Base-by-base conservation (phyloP, 1,284 basidiomycete genomes). In the Ceratobasidium theobromae region DNA sequence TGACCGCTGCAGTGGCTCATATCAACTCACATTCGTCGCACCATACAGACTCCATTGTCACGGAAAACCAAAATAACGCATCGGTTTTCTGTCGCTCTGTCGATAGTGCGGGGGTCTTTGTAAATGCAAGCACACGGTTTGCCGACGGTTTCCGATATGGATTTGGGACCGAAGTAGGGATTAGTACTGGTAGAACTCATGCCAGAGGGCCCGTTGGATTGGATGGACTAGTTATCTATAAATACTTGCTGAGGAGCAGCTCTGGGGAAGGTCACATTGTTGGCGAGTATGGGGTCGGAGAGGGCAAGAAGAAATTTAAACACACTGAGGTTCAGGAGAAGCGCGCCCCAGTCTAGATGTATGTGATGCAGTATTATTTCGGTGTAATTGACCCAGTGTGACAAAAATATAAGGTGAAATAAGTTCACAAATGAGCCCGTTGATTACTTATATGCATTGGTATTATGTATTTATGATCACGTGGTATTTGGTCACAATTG, bases 141-240 rank as follows among this genome's bases (percentile, higher is more conserved):
- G 91, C 95, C 0, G 97, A 99, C 76, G 97, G 97, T 1, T 98
- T 96, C 77, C 79, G 97, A 65, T 99, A 95, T 76, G 97, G 97
- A 0, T 93, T 98, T 70, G 97, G 97, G 0, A 96, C 97, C 1
- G 97, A 99, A 77, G 96, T 99, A 0, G 97, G 97, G 8, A 98
- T 99, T 74, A 91, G 89, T 74, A 99, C 97, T 0, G 95, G 95
- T 1, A 88, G 93, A 72, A 98, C 97, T 62, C 97, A 99, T 74
- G 96, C 97, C 1, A 82, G 97, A 30, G 97, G 97, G 1, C 97
- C 97, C 0, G 97, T 99, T 0, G 97, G 97, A 0, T 79, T 99
- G 58, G 95, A 98, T 70, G 97, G 97, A 1, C 79, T 98, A 69
- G 90, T 95, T 51, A 96, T 89, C 68, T 97, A 98, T 81, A 98